These are phyloP conservation scores for Acanthamoeba castellanii DNA, from an alignment of 208 protist genomes.

Conservation along the genomic window DNA sequence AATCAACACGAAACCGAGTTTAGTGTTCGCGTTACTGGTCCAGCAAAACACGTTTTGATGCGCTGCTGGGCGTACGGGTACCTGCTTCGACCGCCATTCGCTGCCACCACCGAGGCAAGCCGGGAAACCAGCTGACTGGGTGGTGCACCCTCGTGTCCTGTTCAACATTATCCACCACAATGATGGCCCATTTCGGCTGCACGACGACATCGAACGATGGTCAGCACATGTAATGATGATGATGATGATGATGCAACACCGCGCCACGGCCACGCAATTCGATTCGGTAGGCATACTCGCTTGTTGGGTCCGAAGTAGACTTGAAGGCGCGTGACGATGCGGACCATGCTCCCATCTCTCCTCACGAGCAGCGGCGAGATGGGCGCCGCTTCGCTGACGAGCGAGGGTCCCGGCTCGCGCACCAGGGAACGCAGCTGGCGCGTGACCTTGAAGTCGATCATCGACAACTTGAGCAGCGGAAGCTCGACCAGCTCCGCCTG, in stretches of 20 bases:
- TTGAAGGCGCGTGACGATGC: neutral
- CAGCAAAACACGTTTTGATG: neutral
- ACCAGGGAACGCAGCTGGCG: neutral
- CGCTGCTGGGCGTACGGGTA: neutral
- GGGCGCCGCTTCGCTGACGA: neutral
- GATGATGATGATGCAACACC: neutral
- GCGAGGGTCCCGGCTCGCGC: neutral
- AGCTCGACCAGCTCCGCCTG: neutral
- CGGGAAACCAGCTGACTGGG: neutral
- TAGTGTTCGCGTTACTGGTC: neutral
- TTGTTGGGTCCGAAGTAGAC: neutral
- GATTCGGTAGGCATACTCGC: neutral
- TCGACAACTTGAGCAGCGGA: neutral
- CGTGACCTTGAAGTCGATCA: conserved; percentile 8
- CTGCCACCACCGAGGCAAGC: conserved; percentile 44
- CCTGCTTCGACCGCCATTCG: conserved; percentile 21
- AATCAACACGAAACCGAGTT: neutral
- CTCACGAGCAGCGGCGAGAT: neutral
- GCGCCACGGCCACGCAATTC: neutral
- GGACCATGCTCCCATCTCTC: neutral
- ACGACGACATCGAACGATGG: neutral
- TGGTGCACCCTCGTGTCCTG: conserved; percentile 1
- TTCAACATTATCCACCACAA: neutral
- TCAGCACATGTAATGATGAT: neutral
- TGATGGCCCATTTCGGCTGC: conserved; percentile 12